A percentile compares a stretch with the other conserved stretches of the same genome.
These are phyloP conservation scores for Curvularia verruculosa DNA, from an alignment of 2,329 filamentous ascomycete genomes.

Conservation along the genomic window DNA sequence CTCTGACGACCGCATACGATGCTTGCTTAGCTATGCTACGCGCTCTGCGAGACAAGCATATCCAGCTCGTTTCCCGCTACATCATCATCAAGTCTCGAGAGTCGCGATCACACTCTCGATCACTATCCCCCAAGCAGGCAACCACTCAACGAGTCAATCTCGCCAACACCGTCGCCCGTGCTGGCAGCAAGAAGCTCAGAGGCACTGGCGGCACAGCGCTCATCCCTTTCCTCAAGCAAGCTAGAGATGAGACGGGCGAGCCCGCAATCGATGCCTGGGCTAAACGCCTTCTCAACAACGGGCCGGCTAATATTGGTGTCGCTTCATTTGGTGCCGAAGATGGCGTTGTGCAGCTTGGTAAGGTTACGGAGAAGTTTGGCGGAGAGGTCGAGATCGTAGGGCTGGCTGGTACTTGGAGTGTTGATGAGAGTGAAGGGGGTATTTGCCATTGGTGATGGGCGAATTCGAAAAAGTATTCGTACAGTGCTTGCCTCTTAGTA, in stretches of 20 bases:
- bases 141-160: slow-evolving; percentile 62
- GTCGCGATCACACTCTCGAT: slow-evolving; percentile 67
- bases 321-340: slow-evolving; percentile 19
- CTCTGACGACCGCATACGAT: slow-evolving; percentile 82
- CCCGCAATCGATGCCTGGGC: slow-evolving; percentile 77
- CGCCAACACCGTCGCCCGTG: slow-evolving; percentile 53
- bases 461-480: not conserved
- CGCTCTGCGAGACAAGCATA: slow-evolving; percentile 87
- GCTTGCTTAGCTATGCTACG: slow-evolving; percentile 83
- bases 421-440: slow-evolving; percentile 77
- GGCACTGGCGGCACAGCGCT: slow-evolving; percentile 93
- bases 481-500: slow-evolving; percentile 4
- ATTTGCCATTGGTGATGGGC: slow-evolving; percentile 28
- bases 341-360: slow-evolving; percentile 56
- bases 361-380: slow-evolving; percentile 60
- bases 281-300: slow-evolving; percentile 62
- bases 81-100: slow-evolving; percentile 88
- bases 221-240: slow-evolving; percentile 96
- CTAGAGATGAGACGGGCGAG: slow-evolving; percentile 92
- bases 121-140: slow-evolving; percentile 61
- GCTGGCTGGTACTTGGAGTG: slow-evolving; percentile 84
- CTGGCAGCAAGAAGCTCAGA: slow-evolving; percentile 65
- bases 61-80: slow-evolving; percentile 94
- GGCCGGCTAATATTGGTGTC: slow-evolving; percentile 45
- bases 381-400: slow-evolving; percentile 68